Percentiles rank a stretch among this genome's conserved stretches.
Evolutionary conservation across 768 basidiomycete species (phyloP).

Genomic region (Pholiota molesta): DNA sequence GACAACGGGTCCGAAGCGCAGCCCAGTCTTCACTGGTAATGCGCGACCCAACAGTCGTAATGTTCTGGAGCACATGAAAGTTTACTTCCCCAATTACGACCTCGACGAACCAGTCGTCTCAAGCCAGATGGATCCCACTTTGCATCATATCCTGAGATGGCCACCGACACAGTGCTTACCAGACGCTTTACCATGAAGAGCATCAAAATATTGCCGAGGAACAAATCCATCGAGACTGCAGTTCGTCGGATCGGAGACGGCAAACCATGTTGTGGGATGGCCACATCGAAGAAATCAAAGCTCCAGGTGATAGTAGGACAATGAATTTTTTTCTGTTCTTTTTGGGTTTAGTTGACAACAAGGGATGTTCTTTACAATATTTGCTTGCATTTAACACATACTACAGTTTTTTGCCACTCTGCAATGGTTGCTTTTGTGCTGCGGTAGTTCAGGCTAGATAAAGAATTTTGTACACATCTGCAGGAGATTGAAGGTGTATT

Average conservation of each 20-base stretch:
- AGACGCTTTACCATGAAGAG: slow-evolving; percentile 61
- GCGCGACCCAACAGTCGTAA: slow-evolving; percentile 73
- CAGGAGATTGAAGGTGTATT: too few relatives aligned
- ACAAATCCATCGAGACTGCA: slow-evolving; percentile 54
- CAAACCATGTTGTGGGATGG: slow-evolving; percentile 47
- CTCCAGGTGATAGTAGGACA: neutral
- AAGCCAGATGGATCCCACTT: slow-evolving; percentile 11
- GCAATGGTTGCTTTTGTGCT: too few relatives aligned
- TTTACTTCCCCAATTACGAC: slow-evolving; percentile 88
- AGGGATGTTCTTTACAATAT: too few relatives aligned
- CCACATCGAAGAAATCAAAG: slow-evolving; percentile 42
- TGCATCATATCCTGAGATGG: slow-evolving; percentile 12
- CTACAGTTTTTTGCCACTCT: too few relatives aligned
- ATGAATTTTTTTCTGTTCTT: neutral
- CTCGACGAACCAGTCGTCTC: slow-evolving; percentile 76
- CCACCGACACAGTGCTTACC: slow-evolving; percentile 12
- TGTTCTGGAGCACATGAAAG: slow-evolving; percentile 78
- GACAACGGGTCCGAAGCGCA: slow-evolving; percentile 1
- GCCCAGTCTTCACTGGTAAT: slow-evolving; percentile 31
- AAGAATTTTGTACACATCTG: too few relatives aligned
- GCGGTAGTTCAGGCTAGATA: too few relatives aligned
- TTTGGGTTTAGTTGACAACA: too few relatives aligned
- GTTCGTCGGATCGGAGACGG: slow-evolving; percentile 40
- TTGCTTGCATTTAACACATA: too few relatives aligned
- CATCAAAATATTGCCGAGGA: slow-evolving; percentile 82